Percentiles rank a stretch among this genome's conserved stretches.
These are phyloP conservation scores for Aspergillus pseudoglaucus DNA, from an alignment of 2,329 filamentous ascomycete genomes.

Conservation along the genomic window DNA sequence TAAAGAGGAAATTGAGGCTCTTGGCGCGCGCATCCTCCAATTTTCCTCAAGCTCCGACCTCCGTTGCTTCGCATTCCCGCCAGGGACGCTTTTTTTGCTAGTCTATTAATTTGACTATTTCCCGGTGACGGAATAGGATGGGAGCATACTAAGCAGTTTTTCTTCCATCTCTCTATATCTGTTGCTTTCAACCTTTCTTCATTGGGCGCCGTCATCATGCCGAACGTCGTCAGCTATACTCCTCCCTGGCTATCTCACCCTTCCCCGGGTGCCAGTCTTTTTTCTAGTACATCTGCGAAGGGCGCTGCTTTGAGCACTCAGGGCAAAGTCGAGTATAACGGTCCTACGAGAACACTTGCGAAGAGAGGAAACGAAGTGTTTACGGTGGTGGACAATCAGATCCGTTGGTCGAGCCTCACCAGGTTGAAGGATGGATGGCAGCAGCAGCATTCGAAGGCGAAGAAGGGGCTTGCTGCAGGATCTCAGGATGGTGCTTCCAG, in stretches of 20 bases:
- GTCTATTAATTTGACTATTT: neutral
- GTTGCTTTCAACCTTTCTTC: conserved; percentile 3
- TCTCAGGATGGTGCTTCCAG: conserved; percentile 28
- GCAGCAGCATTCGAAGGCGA: conserved; percentile 27
- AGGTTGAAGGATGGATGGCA: conserved; percentile 63
- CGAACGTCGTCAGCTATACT: conserved; percentile 76
- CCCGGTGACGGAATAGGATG: neutral
- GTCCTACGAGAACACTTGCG: conserved; percentile 60
- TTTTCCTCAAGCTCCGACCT: neutral
- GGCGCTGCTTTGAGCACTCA: conserved; percentile 23
- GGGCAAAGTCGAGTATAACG: conserved; percentile 17
- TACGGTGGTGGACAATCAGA: conserved; percentile 78
- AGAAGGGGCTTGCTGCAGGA: conserved; percentile 19
- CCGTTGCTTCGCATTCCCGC: neutral
- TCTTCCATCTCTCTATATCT: neutral
- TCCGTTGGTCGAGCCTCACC: conserved; percentile 82
- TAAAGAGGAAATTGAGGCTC: neutral
- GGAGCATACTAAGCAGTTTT: neutral
- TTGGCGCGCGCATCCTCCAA: neutral
- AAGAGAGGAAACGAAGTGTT: conserved; percentile 82
- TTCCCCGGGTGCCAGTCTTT: conserved; percentile 71
- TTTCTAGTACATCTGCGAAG: conserved; percentile 50
- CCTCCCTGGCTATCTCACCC: conserved; percentile 79
- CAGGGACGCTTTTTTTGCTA: neutral
- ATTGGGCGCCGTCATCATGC: conserved; percentile 53